phyloP scores from a whole-genome alignment of 768 basidiomycete genomes.

The Porphyrellus cyaneotinctus region DNA sequence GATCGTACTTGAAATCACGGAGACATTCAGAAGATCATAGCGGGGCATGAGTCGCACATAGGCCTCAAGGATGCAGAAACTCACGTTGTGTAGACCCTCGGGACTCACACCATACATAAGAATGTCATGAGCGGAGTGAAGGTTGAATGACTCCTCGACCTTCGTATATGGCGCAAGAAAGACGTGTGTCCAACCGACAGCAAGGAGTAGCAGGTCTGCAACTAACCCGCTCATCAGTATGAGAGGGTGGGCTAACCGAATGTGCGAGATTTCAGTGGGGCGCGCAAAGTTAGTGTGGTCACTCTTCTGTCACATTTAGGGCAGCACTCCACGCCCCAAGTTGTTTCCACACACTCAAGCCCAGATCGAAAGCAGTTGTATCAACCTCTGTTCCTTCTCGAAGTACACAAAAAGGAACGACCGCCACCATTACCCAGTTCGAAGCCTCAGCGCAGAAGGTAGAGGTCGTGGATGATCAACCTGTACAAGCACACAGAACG shows the following conservation, averaged over 20 bases:
- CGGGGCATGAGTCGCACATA: constrained; percentile 7
- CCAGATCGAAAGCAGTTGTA: constrained; percentile 48
- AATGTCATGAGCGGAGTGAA: constrained; percentile 88
- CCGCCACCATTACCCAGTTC: constrained; percentile 46
- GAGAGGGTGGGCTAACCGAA: background rate
- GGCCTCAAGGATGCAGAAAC: constrained; percentile 16
- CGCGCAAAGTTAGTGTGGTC: too few species aligned
- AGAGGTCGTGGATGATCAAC: constrained; percentile 38
- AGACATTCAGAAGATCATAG: background rate
- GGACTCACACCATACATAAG: constrained; percentile 64
- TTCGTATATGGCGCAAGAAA: constrained; percentile 85
- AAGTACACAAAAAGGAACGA: constrained; percentile 51
- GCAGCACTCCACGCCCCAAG: too few species aligned
- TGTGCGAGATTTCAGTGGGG: too few species aligned
- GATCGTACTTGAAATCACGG: constrained; percentile 67
- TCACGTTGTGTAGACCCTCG: constrained; percentile 45
- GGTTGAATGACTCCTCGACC: constrained; percentile 95
- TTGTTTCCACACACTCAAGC: background rate
- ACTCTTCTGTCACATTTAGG: too few species aligned
- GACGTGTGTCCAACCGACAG: constrained; percentile 61
- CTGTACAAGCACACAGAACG: constrained; percentile 32
- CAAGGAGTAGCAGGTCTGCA: constrained; percentile 51
- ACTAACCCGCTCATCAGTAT: constrained; percentile 19
- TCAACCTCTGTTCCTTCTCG: constrained; percentile 53
- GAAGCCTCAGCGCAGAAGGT: constrained; percentile 34